A percentile compares a stretch with the other conserved stretches of the same genome.
Evolutionary conservation across 1,284 basidiomycete genomes (phyloP).

Genomic region (Puccinia sorghi): DNA sequence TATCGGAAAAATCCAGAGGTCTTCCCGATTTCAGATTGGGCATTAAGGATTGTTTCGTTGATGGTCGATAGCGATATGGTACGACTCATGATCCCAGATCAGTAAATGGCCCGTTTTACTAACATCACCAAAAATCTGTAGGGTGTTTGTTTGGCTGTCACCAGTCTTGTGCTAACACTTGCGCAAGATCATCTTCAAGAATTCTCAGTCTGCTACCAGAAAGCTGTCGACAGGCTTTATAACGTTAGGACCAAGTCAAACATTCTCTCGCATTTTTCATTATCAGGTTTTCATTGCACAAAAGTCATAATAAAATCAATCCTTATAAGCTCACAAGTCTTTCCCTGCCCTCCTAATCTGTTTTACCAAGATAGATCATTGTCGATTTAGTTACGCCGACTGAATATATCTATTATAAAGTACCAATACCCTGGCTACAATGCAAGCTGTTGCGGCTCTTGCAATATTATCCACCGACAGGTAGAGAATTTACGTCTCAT

Average conservation of each 20-base stretch:
- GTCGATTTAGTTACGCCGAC: conserved; percentile 84
- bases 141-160: conserved; percentile 93
- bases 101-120: conserved; percentile 35
- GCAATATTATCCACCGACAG: conserved; percentile 92
- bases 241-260: conserved; percentile 64
- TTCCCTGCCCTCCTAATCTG: background rate
- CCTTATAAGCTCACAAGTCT: conserved; percentile 10
- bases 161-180: conserved; percentile 88
- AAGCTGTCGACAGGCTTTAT: conserved; percentile 84
- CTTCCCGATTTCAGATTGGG: conserved; percentile 92
- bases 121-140: background rate
- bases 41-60: conserved; percentile 84
- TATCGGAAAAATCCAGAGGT: conserved; percentile 96
- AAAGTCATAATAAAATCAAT: background rate
- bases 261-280: conserved; percentile 14
- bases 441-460: conserved; percentile 89
- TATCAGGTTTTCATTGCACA: background rate
- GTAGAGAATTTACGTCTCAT: conserved; percentile 61
- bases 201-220: conserved; percentile 86
- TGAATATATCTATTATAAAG: conserved; percentile 94
- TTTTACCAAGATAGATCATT: conserved; percentile 67
- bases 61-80: conserved; percentile 92
- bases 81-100: conserved; percentile 35
- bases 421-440: conserved; percentile 96
- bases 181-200: conserved; percentile 91